phyloP scores from a whole-genome alignment of 306 rosid genomes.

The Datisca glomerata region DNA sequence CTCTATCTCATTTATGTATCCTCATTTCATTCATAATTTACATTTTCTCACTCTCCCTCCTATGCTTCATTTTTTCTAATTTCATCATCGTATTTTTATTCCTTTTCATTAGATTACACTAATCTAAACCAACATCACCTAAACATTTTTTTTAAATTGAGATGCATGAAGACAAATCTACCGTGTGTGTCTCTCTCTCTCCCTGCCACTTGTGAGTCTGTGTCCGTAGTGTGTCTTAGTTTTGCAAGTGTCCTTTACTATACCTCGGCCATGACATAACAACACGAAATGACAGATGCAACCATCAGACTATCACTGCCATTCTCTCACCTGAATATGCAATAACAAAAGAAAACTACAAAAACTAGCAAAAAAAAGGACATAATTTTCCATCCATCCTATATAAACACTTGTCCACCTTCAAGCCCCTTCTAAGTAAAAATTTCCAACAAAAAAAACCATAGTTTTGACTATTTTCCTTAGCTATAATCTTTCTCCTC shows the following conservation, averaged over 20 bases:
- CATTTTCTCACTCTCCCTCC: too few species aligned
- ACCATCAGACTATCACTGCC: conserved; percentile 50
- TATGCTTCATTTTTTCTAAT: too few species aligned
- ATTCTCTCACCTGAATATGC: conserved; percentile 16
- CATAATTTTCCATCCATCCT: background rate
- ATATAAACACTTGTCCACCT: conserved; percentile 29
- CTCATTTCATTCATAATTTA: too few species aligned
- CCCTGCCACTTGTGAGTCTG: conserved; percentile 4
- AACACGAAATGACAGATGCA: conserved; percentile 76
- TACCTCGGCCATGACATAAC: conserved; percentile 95
- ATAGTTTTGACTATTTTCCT: background rate
- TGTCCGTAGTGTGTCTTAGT: background rate
- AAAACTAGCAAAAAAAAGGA: background rate
- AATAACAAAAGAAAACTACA: background rate
- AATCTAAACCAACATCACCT: too few species aligned
- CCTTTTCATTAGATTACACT: too few species aligned
- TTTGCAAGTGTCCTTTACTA: conserved; percentile 28
- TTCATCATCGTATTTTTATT: too few species aligned
- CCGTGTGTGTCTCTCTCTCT: background rate
- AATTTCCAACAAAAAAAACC: conserved; percentile 1
- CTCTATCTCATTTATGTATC: too few species aligned
- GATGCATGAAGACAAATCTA: too few species aligned
- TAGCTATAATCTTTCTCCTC: background rate
- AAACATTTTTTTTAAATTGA: too few species aligned
- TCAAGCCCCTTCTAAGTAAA: background rate